Evolutionary conservation across 306 rosid genomes (phyloP), one percentile per base, ranked within the genome.

Genomic region (Sicyos baderoa): DNA sequence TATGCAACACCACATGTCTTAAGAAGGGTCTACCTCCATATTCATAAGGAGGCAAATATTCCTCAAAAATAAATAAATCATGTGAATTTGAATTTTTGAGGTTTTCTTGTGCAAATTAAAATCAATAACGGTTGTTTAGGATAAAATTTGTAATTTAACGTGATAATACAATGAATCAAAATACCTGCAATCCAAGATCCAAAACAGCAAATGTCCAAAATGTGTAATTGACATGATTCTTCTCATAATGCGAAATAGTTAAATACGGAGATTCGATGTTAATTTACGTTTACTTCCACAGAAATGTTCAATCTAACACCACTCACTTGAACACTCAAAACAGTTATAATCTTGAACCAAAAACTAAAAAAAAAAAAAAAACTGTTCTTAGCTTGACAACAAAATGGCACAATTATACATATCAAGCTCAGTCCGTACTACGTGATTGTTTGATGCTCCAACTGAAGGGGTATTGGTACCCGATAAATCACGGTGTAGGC

Each of bases 391-490:
- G 60, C 60, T 29, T 52, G 73, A 69, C 73, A 29, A 51, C 32
- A 69, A 69, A 51, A 69, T 4, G 61, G 61, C 60, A 1, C 29
- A 69, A 50, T 69, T 37, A 69, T 37, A 37, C 73, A 69, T 3
- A 52, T 69, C 60, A 69, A 51, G 73, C 49, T 69, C 73, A 52
- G 48, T 51, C 32, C 50, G 61, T 69, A 49, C 72, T 11, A 8
- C 16, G 5, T 27, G 10, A 25, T 25, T 27, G 45, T 16, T 21
- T 47, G 10, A 29, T 11, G 25, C 49, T 29, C 49, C 8, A 17
- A 52, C 60, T 50, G 59, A 51, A 2, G 27, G 27, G 7, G 4
- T n/a, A n/a, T 45, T 29, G 52, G 0, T 27, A 50, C 23, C 23
- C 40, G 16, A 50, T 18, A 27, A 68, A 50, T 2, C 25, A 50